A percentile compares a stretch with the other conserved stretches of the same genome.
Conservation (phyloP, 495 filamentous ascomycete genomes). For the Cercophora scortea region DNA sequence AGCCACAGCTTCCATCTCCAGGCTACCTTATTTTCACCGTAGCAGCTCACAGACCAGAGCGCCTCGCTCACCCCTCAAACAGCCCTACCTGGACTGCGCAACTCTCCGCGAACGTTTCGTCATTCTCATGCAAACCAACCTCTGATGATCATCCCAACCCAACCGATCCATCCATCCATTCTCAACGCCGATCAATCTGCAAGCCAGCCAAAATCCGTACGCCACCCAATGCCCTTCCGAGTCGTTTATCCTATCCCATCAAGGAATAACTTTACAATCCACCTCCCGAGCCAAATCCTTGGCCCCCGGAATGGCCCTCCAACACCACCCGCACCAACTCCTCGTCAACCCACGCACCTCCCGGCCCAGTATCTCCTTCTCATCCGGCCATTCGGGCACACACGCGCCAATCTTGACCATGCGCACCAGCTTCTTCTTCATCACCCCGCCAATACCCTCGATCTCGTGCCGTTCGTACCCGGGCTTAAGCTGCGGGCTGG, state of each 20-base stretch:
- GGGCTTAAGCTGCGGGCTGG: constrained; percentile 37
- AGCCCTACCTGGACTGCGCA: too few relatives aligned
- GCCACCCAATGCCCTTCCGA: not conserved
- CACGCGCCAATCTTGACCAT: constrained; percentile 70
- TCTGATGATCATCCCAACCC: too few relatives aligned
- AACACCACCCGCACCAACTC: constrained; percentile 66
- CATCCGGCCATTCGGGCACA: constrained; percentile 76
- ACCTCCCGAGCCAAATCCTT: constrained; percentile 15
- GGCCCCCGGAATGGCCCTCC: constrained; percentile 45
- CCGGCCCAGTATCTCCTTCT: constrained; percentile 52
- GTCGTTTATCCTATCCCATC: not conserved
- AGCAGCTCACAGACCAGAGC: too few relatives aligned
- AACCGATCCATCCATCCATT: too few relatives aligned
- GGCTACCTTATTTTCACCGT: too few relatives aligned
- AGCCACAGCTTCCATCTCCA: too few relatives aligned
- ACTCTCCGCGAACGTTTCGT: too few relatives aligned
- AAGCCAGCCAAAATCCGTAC: too few relatives aligned
- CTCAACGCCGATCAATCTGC: too few relatives aligned
- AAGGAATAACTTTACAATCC: constrained; percentile 1
- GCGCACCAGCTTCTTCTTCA: constrained; percentile 75
- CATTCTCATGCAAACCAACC: too few relatives aligned
- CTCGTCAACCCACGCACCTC: constrained; percentile 46
- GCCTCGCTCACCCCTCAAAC: too few relatives aligned
- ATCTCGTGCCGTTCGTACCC: constrained; percentile 81
- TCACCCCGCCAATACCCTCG: constrained; percentile 74